Conservation (phyloP, 441 rosid genomes). For the Bruguiera hainesii region DNA sequence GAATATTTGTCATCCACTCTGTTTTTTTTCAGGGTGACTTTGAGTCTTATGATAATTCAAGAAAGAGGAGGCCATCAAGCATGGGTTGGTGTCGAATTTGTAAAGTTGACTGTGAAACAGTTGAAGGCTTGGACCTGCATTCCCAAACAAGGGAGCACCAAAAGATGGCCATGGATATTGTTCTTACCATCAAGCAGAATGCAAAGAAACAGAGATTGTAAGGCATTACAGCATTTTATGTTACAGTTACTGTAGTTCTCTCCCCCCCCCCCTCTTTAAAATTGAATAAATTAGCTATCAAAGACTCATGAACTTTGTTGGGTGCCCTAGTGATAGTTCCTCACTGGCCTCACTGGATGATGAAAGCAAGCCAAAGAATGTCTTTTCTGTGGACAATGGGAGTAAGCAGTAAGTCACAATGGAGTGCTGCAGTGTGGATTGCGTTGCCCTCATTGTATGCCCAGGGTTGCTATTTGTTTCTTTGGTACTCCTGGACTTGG, state of each 20-base stretch:
- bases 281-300: background rate
- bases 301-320: slow-evolving; percentile 29
- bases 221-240: slow-evolving; percentile 16
- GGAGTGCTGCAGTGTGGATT: slow-evolving; percentile 21
- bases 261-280: no score
- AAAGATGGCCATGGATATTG: slow-evolving; percentile 69
- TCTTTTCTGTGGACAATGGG: slow-evolving; percentile 42
- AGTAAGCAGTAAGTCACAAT: slow-evolving; percentile 38
- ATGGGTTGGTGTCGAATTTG: slow-evolving; percentile 89
- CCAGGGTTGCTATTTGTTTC: slow-evolving; percentile 25
- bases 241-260: slow-evolving; percentile 10
- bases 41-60: slow-evolving; percentile 47
- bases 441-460: slow-evolving; percentile 22
- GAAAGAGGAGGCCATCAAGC: slow-evolving; percentile 52
- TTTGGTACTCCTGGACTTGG: slow-evolving; percentile 39
- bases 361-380: slow-evolving; percentile 41
- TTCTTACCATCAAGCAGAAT: slow-evolving; percentile 52
- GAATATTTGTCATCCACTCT: slow-evolving; percentile 6
- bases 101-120: slow-evolving; percentile 73
- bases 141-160: slow-evolving; percentile 80
- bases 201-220: slow-evolving; percentile 73
- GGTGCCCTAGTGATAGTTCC: slow-evolving; percentile 32
- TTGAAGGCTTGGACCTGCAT: slow-evolving; percentile 69
- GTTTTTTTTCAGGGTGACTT: slow-evolving; percentile 39
- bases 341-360: slow-evolving; percentile 43